phyloP scores from a whole-genome alignment of 2,329 filamentous ascomycete species.

The Alternaria triticimaculans region DNA sequence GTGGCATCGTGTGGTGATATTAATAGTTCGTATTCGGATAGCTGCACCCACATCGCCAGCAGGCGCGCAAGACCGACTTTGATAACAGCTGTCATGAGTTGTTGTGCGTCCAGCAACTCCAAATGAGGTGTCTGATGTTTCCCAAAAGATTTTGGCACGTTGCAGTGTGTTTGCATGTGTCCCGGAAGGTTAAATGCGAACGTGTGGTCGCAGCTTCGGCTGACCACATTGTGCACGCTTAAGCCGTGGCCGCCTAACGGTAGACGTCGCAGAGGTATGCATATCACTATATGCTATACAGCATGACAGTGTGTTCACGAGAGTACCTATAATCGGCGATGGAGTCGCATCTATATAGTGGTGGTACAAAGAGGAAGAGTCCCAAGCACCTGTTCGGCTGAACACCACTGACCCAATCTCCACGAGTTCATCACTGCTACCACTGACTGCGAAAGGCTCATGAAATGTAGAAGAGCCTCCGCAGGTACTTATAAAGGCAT shows the following conservation, averaged over 20 bases:
- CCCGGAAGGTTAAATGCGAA: neutral
- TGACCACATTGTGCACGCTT: neutral
- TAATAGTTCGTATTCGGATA: neutral
- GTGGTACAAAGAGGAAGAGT: neutral
- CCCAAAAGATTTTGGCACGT: neutral
- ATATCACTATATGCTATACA: neutral
- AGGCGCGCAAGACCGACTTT: neutral
- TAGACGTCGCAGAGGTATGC: neutral
- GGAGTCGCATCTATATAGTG: neutral
- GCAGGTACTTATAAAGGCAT: neutral
- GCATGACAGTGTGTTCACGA: neutral
- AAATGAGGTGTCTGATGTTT: neutral
- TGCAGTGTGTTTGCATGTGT: neutral
- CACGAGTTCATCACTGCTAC: neutral
- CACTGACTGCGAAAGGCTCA: neutral
- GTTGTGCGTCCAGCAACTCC: neutral
- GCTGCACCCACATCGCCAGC: neutral
- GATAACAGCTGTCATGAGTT: conserved; percentile 2
- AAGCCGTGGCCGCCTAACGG: neutral
- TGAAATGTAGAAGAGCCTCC: neutral
- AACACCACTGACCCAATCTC: neutral
- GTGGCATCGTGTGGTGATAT: conserved; percentile 1
- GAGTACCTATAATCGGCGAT: neutral
- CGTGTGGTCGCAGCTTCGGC: neutral
- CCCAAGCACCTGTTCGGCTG: neutral